Percentiles rank a stretch among this genome's conserved stretches.
phyloP scores from a whole-genome alignment of 2,329 filamentous ascomycete genomes.

The Orbilia javanica region DNA sequence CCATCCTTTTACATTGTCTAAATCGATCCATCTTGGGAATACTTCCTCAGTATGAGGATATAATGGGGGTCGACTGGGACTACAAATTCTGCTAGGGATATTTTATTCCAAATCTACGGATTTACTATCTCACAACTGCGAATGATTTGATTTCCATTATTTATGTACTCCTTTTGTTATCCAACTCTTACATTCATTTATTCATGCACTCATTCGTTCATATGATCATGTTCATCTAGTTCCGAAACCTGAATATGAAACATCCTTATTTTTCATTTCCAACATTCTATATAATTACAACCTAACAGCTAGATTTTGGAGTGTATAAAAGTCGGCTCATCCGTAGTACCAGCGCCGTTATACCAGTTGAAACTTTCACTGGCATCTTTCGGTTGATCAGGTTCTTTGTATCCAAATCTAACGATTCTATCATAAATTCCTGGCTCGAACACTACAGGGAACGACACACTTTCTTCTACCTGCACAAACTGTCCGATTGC shows the following conservation, averaged over 20 bases:
- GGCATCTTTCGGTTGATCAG: conserved; percentile 6
- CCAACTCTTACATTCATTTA: not conserved
- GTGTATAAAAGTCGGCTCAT: conserved; percentile 4
- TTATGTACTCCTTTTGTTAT: not conserved
- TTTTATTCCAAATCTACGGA: not conserved
- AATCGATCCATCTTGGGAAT: not conserved
- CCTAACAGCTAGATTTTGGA: not conserved
- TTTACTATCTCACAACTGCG: not conserved
- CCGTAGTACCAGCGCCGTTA: not conserved
- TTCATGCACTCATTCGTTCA: too few relatives aligned
- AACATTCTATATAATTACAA: not conserved
- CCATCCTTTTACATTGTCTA: not conserved
- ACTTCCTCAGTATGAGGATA: not conserved
- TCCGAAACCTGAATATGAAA: not conserved
- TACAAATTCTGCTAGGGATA: not conserved
- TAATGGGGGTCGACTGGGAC: not conserved
- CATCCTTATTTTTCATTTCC: not conserved
- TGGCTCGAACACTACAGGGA: not conserved
- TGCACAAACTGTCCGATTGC: conserved; percentile 7
- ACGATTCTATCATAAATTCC: not conserved
- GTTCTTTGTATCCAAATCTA: conserved; percentile 20
- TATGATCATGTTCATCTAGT: not conserved
- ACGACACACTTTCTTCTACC: conserved; percentile 19
- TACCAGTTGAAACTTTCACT: conserved; percentile 7
- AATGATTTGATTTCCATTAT: not conserved